Conservation (phyloP, 2,329 filamentous ascomycete species). For the Septoria linicola region DNA sequence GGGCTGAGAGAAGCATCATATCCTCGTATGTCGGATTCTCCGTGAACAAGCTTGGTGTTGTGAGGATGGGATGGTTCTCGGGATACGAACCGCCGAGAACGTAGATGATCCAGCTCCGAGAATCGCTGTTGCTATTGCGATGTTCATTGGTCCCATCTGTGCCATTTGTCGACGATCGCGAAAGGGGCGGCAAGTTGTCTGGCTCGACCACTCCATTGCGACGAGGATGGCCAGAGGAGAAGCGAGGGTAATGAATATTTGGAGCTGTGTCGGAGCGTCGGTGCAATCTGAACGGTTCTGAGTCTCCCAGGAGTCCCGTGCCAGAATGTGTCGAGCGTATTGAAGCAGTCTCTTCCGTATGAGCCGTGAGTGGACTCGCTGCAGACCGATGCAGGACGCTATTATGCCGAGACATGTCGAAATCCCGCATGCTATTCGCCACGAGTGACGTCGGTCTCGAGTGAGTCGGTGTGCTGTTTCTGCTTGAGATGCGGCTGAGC, state of each 20-base stretch:
- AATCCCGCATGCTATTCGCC: slow-evolving; percentile 36
- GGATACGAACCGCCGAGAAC: slow-evolving; percentile 68
- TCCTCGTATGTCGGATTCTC: slow-evolving; percentile 71
- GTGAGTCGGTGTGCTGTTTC: slow-evolving; percentile 36
- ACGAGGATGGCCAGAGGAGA: slow-evolving; percentile 61
- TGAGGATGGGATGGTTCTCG: slow-evolving; percentile 68
- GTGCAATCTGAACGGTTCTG: slow-evolving; percentile 31
- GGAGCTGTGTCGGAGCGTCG: slow-evolving; percentile 38
- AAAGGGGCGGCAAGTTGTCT: slow-evolving; percentile 54
- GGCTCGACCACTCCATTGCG: slow-evolving; percentile 63
- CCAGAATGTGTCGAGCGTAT: slow-evolving; percentile 36
- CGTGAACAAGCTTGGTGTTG: slow-evolving; percentile 67
- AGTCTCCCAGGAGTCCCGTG: slow-evolving; percentile 34
- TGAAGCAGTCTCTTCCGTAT: slow-evolving; percentile 37
- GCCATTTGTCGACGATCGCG: slow-evolving; percentile 32
- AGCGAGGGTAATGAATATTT: slow-evolving; percentile 49
- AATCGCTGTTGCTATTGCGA: slow-evolving; percentile 43
- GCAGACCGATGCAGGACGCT: slow-evolving; percentile 34
- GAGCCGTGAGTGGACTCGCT: slow-evolving; percentile 34
- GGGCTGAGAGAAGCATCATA: slow-evolving; percentile 66
- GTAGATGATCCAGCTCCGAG: slow-evolving; percentile 70
- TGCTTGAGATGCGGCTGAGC: slow-evolving; percentile 49
- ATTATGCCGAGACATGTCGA: slow-evolving; percentile 34
- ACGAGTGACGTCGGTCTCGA: slow-evolving; percentile 37
- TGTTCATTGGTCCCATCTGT: slow-evolving; percentile 34